A percentile compares a stretch with the other conserved stretches of the same genome.
Evolutionary conservation across 257 asterid species (phyloP).

Genomic region (Linderniella brevidens): DNA sequence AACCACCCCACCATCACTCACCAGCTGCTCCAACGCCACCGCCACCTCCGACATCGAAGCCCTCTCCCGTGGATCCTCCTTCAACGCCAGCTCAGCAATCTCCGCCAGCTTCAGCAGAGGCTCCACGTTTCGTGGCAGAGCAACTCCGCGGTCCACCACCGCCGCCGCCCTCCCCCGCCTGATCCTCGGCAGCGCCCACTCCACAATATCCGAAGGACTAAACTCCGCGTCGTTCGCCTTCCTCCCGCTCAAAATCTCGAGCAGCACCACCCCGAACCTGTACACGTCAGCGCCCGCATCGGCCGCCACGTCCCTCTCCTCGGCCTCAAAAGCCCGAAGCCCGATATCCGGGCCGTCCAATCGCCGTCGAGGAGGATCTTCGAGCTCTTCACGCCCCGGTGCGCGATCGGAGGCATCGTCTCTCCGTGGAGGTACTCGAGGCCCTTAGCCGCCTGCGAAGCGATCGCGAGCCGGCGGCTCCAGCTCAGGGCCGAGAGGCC

Average conservation of each 20-base stretch:
- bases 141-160: constrained; percentile 45
- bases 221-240: constrained; percentile 60
- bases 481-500: constrained; percentile 63
- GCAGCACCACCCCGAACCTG: constrained; percentile 69
- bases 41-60: constrained; percentile 57
- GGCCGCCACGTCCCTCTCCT: constrained; percentile 26
- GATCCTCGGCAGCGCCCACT: constrained; percentile 75
- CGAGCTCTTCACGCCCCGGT: constrained; percentile 67
- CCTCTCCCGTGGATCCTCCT: constrained; percentile 45
- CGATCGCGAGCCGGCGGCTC: constrained; percentile 59
- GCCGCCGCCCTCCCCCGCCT: constrained; percentile 78
- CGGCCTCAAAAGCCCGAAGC: constrained; percentile 47
- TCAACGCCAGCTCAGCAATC: constrained; percentile 56
- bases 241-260: constrained; percentile 84
- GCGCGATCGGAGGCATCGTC: constrained; percentile 68
- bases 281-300: constrained; percentile 58
- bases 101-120: constrained; percentile 85
- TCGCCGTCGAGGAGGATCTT: constrained; percentile 76
- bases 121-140: constrained; percentile 75
- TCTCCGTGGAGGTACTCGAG: constrained; percentile 67
- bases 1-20: constrained; percentile 68
- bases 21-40: constrained; percentile 40
- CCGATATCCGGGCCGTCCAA: constrained; percentile 65
- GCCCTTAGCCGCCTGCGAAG: constrained; percentile 77
- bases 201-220: constrained; percentile 48